Evolutionary conservation across 2,329 filamentous ascomycete genomes (phyloP).

Genomic region (Colletotrichum sublineola): DNA sequence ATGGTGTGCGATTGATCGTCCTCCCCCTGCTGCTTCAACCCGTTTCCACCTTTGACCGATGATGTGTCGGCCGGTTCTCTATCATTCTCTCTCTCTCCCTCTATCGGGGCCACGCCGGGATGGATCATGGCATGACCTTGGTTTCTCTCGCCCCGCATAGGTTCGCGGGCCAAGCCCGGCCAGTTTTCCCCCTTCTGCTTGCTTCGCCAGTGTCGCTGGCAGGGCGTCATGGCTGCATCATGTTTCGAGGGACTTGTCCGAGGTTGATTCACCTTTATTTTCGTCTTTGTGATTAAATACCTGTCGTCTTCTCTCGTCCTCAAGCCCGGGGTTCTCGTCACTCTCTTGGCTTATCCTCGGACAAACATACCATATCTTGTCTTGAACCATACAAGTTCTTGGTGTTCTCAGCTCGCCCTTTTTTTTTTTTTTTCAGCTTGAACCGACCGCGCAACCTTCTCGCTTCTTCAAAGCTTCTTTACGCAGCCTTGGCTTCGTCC

Average conservation of each 20-base stretch:
- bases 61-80: background rate
- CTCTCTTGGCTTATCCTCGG: background rate
- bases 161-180: slow-evolving; percentile 14
- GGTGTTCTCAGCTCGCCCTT: background rate
- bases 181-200: background rate
- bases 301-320: slow-evolving; percentile 6
- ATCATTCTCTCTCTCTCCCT: background rate
- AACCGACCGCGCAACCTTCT: slow-evolving; percentile 4
- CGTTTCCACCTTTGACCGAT: slow-evolving; percentile 15
- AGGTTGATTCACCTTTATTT: slow-evolving; percentile 17
- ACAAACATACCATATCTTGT: background rate
- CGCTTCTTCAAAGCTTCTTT: background rate
- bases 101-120: background rate
- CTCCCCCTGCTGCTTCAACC: slow-evolving; percentile 10
- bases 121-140: background rate
- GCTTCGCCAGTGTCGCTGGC: background rate
- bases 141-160: background rate
- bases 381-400: background rate
- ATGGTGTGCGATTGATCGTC: slow-evolving; percentile 29
- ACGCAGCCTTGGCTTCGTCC: background rate
- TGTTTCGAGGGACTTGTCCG: slow-evolving; percentile 25
- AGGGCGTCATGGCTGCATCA: slow-evolving; percentile 13
- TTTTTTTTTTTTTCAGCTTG: background rate
- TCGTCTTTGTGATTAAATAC: slow-evolving; percentile 31
- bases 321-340: background rate